A percentile compares a stretch with the other conserved stretches of the same genome.
Conservation (phyloP, 2,329 filamentous ascomycete species). For the Diplodia seriata region DNA sequence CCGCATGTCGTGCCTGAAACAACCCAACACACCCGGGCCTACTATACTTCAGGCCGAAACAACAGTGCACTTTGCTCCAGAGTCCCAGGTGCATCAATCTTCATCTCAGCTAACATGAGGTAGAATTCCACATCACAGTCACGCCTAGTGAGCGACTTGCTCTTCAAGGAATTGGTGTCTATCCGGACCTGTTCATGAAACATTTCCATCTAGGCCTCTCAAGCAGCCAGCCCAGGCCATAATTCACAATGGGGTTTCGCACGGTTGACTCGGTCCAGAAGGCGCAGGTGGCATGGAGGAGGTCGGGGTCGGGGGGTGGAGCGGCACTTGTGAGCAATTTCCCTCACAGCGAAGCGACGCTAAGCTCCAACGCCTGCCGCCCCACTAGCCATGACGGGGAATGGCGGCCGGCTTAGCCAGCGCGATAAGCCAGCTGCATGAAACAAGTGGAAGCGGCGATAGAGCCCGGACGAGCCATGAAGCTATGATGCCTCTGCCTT, state of each 20-base stretch:
- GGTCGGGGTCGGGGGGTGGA: too few relatives aligned
- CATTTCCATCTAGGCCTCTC: background rate
- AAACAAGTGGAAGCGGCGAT: constrained; percentile 25
- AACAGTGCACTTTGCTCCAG: background rate
- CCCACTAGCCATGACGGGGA: background rate
- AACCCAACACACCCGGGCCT: background rate
- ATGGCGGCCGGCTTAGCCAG: constrained; percentile 19
- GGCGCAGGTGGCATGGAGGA: too few relatives aligned
- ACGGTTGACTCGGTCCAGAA: background rate
- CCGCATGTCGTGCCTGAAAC: background rate
- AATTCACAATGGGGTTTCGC: too few relatives aligned
- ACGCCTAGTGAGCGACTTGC: background rate
- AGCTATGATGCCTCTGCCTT: constrained; percentile 13
- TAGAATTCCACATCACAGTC: background rate
- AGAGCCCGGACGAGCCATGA: constrained; percentile 5
- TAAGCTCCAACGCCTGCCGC: constrained; percentile 1
- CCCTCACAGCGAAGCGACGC: background rate
- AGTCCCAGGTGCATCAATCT: background rate
- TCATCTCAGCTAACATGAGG: background rate
- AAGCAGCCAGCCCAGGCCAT: too few relatives aligned
- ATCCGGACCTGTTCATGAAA: too few relatives aligned
- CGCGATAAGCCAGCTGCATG: background rate
- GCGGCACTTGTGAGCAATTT: background rate
- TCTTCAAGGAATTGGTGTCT: too few relatives aligned
- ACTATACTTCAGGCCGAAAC: background rate